phyloP scores from a whole-genome alignment of 306 rosid genomes.

The Vigna trinervia region DNA sequence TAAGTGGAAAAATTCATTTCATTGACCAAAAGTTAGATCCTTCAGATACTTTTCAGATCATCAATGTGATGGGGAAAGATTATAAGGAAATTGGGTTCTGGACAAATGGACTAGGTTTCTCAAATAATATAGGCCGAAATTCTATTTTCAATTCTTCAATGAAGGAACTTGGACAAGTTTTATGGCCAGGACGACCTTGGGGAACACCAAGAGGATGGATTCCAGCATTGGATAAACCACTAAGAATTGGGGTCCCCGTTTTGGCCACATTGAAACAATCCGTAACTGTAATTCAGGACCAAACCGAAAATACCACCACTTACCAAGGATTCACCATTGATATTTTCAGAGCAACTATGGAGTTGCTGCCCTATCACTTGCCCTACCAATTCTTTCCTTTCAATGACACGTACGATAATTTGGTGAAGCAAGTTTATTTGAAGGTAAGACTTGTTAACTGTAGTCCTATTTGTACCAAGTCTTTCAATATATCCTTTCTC shows the following conservation, averaged over 20 bases:
- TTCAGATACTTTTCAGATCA: conserved; percentile 46
- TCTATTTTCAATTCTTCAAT: conserved; percentile 38
- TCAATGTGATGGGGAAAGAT: conserved; percentile 56
- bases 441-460: conserved; percentile 26
- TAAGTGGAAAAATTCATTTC: conserved; percentile 45
- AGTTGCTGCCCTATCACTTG: conserved; percentile 43
- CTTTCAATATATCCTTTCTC: too few relatives aligned
- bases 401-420: conserved; percentile 51
- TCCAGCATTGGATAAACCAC: conserved; percentile 13
- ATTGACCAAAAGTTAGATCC: conserved; percentile 34
- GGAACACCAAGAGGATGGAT: conserved; percentile 56
- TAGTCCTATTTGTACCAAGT: too few relatives aligned
- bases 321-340: conserved; percentile 51
- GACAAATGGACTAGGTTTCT: conserved; percentile 54
- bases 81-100: conserved; percentile 59
- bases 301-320: neutral
- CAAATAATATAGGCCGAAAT: conserved; percentile 12
- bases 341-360: conserved; percentile 43
- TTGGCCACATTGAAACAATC: conserved; percentile 42
- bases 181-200: conserved; percentile 59
- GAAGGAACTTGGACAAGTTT: conserved; percentile 45
- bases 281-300: conserved; percentile 33
- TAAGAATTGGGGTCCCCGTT: conserved; percentile 57
- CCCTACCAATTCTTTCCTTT: conserved; percentile 40
- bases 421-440: conserved; percentile 49